These are phyloP conservation scores for Boletales sp. DNA, from an alignment of 768 basidiomycete species.

Conservation along the genomic window DNA sequence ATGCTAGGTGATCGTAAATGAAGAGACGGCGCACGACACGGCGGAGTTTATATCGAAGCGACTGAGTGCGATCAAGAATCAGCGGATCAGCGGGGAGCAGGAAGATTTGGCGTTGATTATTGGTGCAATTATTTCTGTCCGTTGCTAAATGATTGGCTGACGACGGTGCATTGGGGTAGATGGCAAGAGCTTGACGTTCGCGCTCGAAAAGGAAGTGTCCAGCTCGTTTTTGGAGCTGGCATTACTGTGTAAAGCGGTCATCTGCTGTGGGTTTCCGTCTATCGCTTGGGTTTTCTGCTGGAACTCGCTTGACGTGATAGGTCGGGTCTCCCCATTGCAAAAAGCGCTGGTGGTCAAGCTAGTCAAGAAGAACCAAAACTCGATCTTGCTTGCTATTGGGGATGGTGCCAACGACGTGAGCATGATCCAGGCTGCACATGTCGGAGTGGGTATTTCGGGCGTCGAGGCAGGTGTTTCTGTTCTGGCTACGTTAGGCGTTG, in stretches of 20 bases:
- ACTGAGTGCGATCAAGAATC: slow-evolving; percentile 88
- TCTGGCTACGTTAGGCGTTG: background rate
- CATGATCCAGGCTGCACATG: slow-evolving; percentile 99
- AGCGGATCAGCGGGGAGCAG: slow-evolving; percentile 84
- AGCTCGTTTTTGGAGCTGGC: slow-evolving; percentile 92
- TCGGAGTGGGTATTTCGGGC: slow-evolving; percentile 96
- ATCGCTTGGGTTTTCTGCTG: no score
- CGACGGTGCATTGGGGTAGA: slow-evolving; percentile 44
- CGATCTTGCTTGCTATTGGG: slow-evolving; percentile 93
- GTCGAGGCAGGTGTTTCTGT: slow-evolving; percentile 63
- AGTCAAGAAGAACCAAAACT: slow-evolving; percentile 95
- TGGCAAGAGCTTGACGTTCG: slow-evolving; percentile 91
- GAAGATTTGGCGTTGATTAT: slow-evolving; percentile 96
- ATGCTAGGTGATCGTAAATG: slow-evolving; percentile 87
- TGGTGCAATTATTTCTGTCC: slow-evolving; percentile 42
- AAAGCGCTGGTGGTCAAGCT: slow-evolving; percentile 97
- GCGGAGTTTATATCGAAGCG: slow-evolving; percentile 86
- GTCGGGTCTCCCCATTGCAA: slow-evolving; percentile 96
- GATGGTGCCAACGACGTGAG: slow-evolving; percentile 98
- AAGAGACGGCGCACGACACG: slow-evolving; percentile 77
- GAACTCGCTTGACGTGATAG: slow-evolving; percentile 32
- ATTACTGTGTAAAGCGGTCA: slow-evolving; percentile 97
- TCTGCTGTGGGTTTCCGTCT: slow-evolving; percentile 67
- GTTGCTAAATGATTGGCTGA: slow-evolving; percentile 7
- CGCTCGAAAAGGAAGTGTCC: slow-evolving; percentile 89